phyloP scores from a whole-genome alignment of 345 rosid genomes.

The Pistacia vera region DNA sequence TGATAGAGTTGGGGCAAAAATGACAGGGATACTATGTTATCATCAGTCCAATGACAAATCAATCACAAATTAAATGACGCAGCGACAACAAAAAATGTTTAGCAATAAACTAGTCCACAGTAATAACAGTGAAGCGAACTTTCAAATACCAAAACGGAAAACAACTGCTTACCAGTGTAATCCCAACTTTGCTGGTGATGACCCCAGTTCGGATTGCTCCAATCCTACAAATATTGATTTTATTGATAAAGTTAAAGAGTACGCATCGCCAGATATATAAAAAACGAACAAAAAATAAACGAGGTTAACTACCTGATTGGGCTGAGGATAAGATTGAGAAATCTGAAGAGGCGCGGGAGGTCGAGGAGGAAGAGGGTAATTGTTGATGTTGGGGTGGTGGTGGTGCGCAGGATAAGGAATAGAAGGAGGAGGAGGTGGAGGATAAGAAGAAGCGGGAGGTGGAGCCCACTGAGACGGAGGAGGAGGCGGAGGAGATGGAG shows the following conservation, averaged over 20 bases:
- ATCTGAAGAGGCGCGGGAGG: constrained; percentile 37
- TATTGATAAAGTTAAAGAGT: neutral
- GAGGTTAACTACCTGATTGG: constrained; percentile 37
- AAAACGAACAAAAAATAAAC: neutral
- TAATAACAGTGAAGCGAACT: neutral
- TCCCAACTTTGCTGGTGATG: constrained; percentile 69
- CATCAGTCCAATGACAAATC: neutral
- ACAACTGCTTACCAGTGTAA: constrained; percentile 38
- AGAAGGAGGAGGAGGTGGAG: constrained; percentile 44
- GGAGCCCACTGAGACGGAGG: constrained; percentile 52
- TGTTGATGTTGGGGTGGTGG: constrained; percentile 31
- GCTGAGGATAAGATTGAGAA: constrained; percentile 42
- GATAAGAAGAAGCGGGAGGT: constrained; percentile 29
- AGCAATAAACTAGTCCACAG: neutral
- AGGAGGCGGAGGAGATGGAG: constrained; percentile 55
- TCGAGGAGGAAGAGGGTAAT: constrained; percentile 48
- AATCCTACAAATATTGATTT: constrained; percentile 53
- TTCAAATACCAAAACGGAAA: neutral
- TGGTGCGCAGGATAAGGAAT: constrained; percentile 38
- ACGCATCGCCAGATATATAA: neutral
- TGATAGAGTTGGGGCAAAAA: neutral
- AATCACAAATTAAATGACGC: neutral
- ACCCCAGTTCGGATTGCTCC: constrained; percentile 65
- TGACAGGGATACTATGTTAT: neutral
- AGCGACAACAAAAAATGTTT: neutral